These are phyloP conservation scores for Leccinum pachyderme DNA, from an alignment of 1,284 basidiomycete species.

Conservation along the genomic window DNA sequence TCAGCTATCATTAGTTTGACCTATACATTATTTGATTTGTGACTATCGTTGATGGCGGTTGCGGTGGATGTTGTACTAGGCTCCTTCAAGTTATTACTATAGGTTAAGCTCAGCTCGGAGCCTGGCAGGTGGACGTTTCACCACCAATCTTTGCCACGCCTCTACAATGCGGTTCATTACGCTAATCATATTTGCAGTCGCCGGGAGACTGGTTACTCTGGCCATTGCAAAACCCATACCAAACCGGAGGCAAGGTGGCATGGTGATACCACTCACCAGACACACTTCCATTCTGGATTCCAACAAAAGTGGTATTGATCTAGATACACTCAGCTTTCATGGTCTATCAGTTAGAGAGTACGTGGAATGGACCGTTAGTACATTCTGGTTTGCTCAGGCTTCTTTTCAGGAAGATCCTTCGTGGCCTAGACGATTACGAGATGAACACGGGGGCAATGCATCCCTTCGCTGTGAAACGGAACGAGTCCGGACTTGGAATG, in stretches of 20 bases:
- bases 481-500: background rate
- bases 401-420: background rate
- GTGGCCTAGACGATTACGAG: background rate
- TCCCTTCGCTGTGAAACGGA: background rate
- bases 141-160: background rate
- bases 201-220: background rate
- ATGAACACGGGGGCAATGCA: background rate
- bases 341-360: background rate
- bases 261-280: background rate
- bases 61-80: too few relatives aligned
- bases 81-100: too few relatives aligned
- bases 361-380: background rate
- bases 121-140: background rate
- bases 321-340: background rate
- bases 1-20: background rate
- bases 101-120: too few relatives aligned
- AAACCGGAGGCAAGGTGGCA: background rate
- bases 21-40: too few relatives aligned
- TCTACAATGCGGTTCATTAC: background rate
- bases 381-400: background rate
- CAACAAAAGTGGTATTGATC: background rate
- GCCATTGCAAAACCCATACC: background rate
- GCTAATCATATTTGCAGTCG: background rate
- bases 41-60: too few relatives aligned
- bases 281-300: background rate